Evolutionary conservation across 2,329 filamentous ascomycete species (phyloP), one percentile per base, ranked within the genome.

Genomic region (Claviceps spartinae): DNA sequence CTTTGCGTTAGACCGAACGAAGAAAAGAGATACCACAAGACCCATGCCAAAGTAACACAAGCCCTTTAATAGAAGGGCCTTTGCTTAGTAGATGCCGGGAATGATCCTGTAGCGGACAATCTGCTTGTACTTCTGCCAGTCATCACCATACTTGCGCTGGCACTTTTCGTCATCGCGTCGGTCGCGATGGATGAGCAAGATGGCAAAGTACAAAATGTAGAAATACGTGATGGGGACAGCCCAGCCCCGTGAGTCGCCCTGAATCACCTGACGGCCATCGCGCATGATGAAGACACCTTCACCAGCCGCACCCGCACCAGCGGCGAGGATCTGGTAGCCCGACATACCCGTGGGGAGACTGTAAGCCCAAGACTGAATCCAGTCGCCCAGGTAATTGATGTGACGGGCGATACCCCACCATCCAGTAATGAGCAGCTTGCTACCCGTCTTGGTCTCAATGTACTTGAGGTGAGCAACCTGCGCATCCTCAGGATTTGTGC

Each of bases 361-460:
- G 69, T 93, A 96, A 0, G 88, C 82, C 88, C 88, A 96, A 8
- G 85, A 81, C 80, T 95, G 90, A 58, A 93, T 76, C 90, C 90
- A 96, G 71, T 97, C 91, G 50, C 90, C 91, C 1, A 95, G 70
- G 69, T 97, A 96, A 72, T 96, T 97, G 75, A 96, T 91, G 69
- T 97, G 91, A 43, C 91, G 81, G 0, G 90, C 86, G 22, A 81
- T 74, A 44, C 91, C 91, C 91, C 91, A 96, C 91, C 91, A 97
- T 52, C 91, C 91, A 0, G 86, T 85, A 3, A 82, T 82, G 57
- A 96, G 76, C 34, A 96, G 79, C 59, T 83, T 86, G 53, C 86
- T 89, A 49, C 91, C 91, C 2, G 80, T 76, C 62, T 82, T 82
- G 9, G 91, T 97, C 71, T 93, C 75, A 55, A 97, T 89, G 67